Evolutionary conservation across 805 yeast genomes (phyloP).

Genomic region (Wickerhamomyces sydowiorum): DNA sequence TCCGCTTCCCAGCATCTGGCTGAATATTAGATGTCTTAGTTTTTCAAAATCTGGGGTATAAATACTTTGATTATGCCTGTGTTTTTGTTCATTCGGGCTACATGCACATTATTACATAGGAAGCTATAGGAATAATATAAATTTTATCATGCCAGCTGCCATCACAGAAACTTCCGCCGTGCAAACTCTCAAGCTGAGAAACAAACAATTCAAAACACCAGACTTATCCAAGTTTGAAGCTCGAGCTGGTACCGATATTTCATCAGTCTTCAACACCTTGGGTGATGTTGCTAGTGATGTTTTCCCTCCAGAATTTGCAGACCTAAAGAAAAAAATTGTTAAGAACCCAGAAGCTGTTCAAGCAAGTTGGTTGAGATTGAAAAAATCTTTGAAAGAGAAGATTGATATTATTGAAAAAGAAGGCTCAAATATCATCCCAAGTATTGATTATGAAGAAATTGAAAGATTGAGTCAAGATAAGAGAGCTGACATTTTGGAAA

Average conservation of each 20-base stretch:
- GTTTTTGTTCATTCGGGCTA: too few species aligned
- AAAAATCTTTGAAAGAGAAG: background rate
- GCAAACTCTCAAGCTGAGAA: background rate
- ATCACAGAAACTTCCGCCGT: background rate
- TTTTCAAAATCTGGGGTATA: too few species aligned
- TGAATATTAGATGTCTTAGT: too few species aligned
- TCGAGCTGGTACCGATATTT: constrained; percentile 2
- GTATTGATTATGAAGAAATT: background rate
- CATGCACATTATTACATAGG: too few species aligned
- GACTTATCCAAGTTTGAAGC: constrained; percentile 1
- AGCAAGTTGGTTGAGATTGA: constrained; percentile 3
- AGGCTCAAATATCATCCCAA: background rate
- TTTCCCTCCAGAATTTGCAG: background rate
- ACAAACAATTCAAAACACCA: background rate
- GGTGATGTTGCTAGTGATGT: background rate
- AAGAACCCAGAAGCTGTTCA: background rate
- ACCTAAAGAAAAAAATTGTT: constrained; percentile 2
- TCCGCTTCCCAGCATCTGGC: too few species aligned
- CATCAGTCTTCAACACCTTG: constrained; percentile 3
- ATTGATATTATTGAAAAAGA: background rate
- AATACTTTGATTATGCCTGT: too few species aligned
- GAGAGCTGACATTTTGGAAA: constrained; percentile 2
- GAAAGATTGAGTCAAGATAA: background rate
- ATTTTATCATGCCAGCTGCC: background rate
- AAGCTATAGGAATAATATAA: background rate